Evolutionary conservation across 352 stramenopile species (phyloP), one percentile per base, ranked within the genome.

Genomic region (Pythium plurisporium): DNA sequence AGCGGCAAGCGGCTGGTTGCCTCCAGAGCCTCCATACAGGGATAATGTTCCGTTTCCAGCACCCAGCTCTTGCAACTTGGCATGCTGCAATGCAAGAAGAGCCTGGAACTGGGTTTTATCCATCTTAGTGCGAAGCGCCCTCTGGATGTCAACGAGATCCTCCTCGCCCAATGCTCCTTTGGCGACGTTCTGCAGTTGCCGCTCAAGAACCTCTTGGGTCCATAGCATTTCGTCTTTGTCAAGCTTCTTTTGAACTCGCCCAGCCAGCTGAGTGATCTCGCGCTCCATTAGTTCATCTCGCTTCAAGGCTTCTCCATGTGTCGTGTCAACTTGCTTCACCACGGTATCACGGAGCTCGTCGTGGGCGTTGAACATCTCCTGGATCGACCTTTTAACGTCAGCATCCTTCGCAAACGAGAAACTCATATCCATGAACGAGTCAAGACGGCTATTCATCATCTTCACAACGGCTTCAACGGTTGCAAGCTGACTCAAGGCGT

Each of bases 221-320:
- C 80, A 91, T 4, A 89, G 65, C 30, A 91, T 64, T 26, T 91
- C 76, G 50, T 87, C 78, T 58, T 89, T 87, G 59, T 91, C 80
- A 3, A 86, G 64, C 34, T 90, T 90, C 59, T 85, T 89, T 47
- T 76, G 82, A 27, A 91, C 74, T 7, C 78, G 78, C 8, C 67
- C 68, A 19, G 80, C 74, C 15, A 91, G 65, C 36, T 91, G 79
- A 36, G 70, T 68, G 37, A 91, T 52, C 25, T 91, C 81, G 5
- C 69, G 62, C 37, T 87, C 81, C 0, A 91, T 56, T 6, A 74
- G 42, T 14, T 77, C 72, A 25, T 88, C 74, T 5, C 76, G 74
- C 36, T 79, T 68, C 14, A 76, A 38, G 7, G 74, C 71, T 31
- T 87, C 76, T 12, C 14, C 62, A 23, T 79, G 52, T 0, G 64